Conservation (phyloP, 768 basidiomycete species). For the Mycena indigotica region DNA sequence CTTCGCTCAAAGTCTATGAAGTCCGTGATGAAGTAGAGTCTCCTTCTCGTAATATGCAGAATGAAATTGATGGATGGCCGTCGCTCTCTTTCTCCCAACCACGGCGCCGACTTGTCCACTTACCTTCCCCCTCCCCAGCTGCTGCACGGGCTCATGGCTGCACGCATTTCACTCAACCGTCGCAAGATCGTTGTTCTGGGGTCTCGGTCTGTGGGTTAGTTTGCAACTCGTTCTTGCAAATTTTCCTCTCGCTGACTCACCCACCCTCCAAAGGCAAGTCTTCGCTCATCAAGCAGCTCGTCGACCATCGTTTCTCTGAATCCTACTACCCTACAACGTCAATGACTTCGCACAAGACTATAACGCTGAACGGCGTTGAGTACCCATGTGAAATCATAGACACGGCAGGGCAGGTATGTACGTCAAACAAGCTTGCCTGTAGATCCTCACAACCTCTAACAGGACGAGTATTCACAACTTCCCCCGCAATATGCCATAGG, state of each 20-base stretch:
- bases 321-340: conserved; percentile 97
- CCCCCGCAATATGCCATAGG: conserved; percentile 94
- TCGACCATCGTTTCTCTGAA: conserved; percentile 90
- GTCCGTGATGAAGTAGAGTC: too few relatives aligned
- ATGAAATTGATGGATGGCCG: background rate
- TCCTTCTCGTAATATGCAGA: too few relatives aligned
- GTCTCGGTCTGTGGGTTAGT: conserved; percentile 84
- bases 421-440: conserved; percentile 3
- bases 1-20: too few relatives aligned
- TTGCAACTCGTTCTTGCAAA: conserved; percentile 4
- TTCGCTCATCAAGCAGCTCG: conserved; percentile 89
- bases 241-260: too few relatives aligned
- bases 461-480: conserved; percentile 97
- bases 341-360: conserved; percentile 80
- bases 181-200: conserved; percentile 88
- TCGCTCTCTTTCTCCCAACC: background rate
- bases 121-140: background rate
- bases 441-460: conserved; percentile 9
- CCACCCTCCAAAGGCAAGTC: conserved; percentile 82
- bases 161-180: conserved; percentile 10
- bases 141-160: background rate
- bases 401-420: conserved; percentile 89
- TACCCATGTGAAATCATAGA: conserved; percentile 98
- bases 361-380: conserved; percentile 85
- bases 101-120: background rate